These are phyloP conservation scores for Plenodomus biglobosus DNA, from an alignment of 2,329 filamentous ascomycete species.

Conservation along the genomic window DNA sequence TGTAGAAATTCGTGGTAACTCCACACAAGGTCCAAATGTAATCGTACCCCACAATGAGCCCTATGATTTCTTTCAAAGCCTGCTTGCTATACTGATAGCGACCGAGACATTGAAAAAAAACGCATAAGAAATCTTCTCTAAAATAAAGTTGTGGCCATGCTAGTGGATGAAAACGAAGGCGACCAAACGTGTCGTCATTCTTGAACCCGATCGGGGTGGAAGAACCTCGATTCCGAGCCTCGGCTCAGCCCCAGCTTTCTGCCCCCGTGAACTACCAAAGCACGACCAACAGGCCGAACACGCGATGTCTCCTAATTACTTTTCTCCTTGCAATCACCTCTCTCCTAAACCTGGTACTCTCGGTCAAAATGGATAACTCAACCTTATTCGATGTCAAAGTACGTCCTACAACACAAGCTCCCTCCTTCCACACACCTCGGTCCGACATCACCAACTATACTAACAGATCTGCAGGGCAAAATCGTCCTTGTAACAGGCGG, in stretches of 20 bases:
- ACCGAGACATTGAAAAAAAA: too few species aligned
- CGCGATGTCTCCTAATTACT: conserved; percentile 7
- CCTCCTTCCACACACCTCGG: background rate
- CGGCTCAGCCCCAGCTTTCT: conserved; percentile 29
- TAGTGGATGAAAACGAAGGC: too few species aligned
- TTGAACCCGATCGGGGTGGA: conserved; percentile 1
- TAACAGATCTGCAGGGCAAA: conserved; percentile 38
- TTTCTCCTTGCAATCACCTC: background rate
- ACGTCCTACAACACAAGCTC: background rate
- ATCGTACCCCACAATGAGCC: too few species aligned
- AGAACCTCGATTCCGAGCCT: conserved; percentile 20
- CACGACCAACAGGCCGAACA: conserved; percentile 4
- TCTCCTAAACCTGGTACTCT: background rate
- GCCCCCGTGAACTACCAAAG: conserved; percentile 11
- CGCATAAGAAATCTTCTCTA: too few species aligned
- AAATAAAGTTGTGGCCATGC: too few species aligned
- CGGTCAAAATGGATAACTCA: conserved; percentile 37
- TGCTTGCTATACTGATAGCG: too few species aligned
- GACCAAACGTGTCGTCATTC: too few species aligned
- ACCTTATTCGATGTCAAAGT: conserved; percentile 44
- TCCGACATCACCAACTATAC: background rate
- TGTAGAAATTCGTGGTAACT: too few species aligned
- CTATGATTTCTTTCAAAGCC: too few species aligned
- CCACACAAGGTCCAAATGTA: too few species aligned
- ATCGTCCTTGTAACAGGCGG: conserved; percentile 52